Conservation (phyloP, 768 basidiomycete genomes). For the Tubosaeta sp. region DNA sequence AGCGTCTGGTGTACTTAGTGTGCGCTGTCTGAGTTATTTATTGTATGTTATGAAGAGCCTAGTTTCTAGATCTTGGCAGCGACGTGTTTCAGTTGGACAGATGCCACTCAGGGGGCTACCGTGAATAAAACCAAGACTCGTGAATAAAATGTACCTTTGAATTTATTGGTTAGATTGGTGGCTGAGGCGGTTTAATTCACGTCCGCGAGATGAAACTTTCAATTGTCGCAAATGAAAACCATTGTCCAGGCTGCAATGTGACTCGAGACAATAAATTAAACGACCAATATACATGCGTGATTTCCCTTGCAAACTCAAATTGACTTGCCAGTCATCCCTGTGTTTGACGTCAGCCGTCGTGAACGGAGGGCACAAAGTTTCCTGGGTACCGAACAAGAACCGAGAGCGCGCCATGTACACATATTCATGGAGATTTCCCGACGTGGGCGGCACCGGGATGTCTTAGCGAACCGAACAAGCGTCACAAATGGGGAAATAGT, state of each 20-base stretch:
- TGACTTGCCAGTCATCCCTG: background rate
- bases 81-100: background rate
- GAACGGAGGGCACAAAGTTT: background rate
- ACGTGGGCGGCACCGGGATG: background rate
- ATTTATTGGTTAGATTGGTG: too few species aligned
- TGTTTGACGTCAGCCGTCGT: too few species aligned
- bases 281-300: background rate
- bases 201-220: too few species aligned
- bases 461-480: background rate
- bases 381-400: background rate
- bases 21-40: conserved; percentile 2
- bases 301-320: background rate
- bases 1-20: background rate
- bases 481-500: background rate
- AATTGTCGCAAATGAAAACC: too few species aligned
- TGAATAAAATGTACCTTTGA: too few species aligned
- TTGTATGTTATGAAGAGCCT: conserved; percentile 5
- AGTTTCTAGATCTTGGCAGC: background rate
- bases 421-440: too few species aligned
- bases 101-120: too few species aligned
- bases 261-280: background rate
- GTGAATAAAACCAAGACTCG: too few species aligned
- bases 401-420: too few species aligned
- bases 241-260: background rate
- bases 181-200: too few species aligned